phyloP scores from a whole-genome alignment of 2,329 filamentous ascomycete genomes.

The Trichoderma sp. region DNA sequence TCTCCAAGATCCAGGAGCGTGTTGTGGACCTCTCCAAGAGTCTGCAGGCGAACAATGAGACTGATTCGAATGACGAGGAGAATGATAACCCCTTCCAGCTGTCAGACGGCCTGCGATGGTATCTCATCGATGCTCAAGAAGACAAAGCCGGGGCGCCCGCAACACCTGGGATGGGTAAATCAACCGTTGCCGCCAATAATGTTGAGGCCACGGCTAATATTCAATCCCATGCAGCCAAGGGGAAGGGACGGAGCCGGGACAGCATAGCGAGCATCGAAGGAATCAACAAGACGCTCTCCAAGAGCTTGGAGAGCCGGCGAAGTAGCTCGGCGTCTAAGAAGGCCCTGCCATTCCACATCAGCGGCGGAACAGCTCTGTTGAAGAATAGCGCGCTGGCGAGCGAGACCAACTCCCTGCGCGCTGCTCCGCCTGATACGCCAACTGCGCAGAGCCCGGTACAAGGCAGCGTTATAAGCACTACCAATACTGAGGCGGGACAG shows the following conservation, averaged over 20 bases:
- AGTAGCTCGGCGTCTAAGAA: slow-evolving; percentile 87
- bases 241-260: slow-evolving; percentile 49
- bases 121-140: slow-evolving; percentile 88
- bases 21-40: slow-evolving; percentile 90
- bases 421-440: slow-evolving; percentile 47
- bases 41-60: slow-evolving; percentile 54
- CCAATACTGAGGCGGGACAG: slow-evolving; percentile 30
- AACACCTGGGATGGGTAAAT: slow-evolving; percentile 90
- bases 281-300: slow-evolving; percentile 76
- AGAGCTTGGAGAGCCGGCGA: slow-evolving; percentile 86
- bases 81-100: slow-evolving; percentile 97
- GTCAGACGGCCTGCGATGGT: slow-evolving; percentile 93
- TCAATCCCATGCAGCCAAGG: slow-evolving; percentile 50
- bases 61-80: slow-evolving; percentile 64
- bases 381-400: slow-evolving; percentile 57
- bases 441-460: slow-evolving; percentile 46
- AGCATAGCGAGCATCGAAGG: slow-evolving; percentile 64
- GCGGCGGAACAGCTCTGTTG: slow-evolving; percentile 43
- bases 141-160: slow-evolving; percentile 89
- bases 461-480: slow-evolving; percentile 32
- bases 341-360: slow-evolving; percentile 58
- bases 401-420: slow-evolving; percentile 61
- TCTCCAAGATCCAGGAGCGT: slow-evolving; percentile 86
- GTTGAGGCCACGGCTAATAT: slow-evolving; percentile 83
- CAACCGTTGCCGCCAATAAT: slow-evolving; percentile 83